Evolutionary conservation across 371 early-diverging fungal genomes (phyloP).

Genomic region (Amoeboaphelidium protococcarum): DNA sequence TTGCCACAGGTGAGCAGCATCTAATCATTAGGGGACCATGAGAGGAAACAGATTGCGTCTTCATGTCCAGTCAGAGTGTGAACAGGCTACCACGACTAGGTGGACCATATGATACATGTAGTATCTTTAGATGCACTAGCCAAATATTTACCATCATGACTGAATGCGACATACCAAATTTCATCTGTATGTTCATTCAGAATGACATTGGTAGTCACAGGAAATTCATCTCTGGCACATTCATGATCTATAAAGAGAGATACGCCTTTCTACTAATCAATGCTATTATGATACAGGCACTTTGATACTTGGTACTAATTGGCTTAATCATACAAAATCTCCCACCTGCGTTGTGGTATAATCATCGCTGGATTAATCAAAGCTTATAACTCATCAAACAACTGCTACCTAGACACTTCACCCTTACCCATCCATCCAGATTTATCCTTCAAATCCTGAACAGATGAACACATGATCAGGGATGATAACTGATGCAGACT

Average conservation of each 20-base stretch:
- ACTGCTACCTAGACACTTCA: no score
- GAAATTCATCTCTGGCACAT: conserved; percentile 23
- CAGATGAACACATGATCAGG: conserved; percentile 26
- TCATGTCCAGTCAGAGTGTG: conserved; percentile 29
- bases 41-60: conserved; percentile 36
- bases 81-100: conserved; percentile 22
- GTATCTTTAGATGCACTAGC: conserved; percentile 75
- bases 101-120: conserved; percentile 61
- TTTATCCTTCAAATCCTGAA: conserved; percentile 25
- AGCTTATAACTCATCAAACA: conserved; percentile 12
- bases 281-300: conserved; percentile 68
- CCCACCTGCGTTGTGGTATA: conserved; percentile 56
- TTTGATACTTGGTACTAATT: conserved; percentile 32
- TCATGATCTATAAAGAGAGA: conserved; percentile 43
- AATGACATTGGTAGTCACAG: conserved; percentile 23
- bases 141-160: conserved; percentile 48
- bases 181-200: conserved; percentile 62
- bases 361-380: conserved; percentile 50
- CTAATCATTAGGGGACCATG: conserved; percentile 70
- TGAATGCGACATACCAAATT: conserved; percentile 81
- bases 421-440: conserved; percentile 46
- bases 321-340: conserved; percentile 53
- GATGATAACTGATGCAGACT: conserved; percentile 23
- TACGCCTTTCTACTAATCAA: conserved; percentile 15
- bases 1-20: conserved; percentile 45